Evolutionary conservation across 352 stramenopile genomes (phyloP), one percentile per base, ranked within the genome.

Genomic region (Phytopythium delawarense): DNA sequence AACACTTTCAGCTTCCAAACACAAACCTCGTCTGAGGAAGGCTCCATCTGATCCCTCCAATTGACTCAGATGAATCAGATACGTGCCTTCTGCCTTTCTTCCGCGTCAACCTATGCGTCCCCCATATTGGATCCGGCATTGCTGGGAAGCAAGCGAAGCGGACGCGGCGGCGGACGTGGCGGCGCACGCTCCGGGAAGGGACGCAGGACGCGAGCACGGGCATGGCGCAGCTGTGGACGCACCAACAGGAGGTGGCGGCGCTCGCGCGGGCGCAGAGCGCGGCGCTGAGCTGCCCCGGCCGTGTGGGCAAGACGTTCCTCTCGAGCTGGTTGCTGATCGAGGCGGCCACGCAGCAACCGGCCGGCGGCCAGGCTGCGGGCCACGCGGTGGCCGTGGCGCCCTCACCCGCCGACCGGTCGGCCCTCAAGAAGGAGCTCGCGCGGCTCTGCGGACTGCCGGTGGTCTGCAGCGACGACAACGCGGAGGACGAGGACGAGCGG

Each of bases 251-350:
- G 70, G 76, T 92, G 62, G 72, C 83, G 61, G 80, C 79, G 35
- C 70, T 96, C 23, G 87, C 81, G 51, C 70, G 65, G 16, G 66
- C 62, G 34, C 81, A 78, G 57, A 93, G 86, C 55, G 77, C 85
- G 48, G 57, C 92, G 25, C 48, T 96, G 11, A 88, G 78, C 63
- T 81, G 83, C 6, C 51, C 76, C 25, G 69, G 71, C 35, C 59
- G 71, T 15, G 63, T 93, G 7, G 87, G 87, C 49, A 94, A 94
- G 69, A 93, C 81, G 12, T 88, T 89, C 63, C 54, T 89, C 20
- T 72, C 76, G 46, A 76, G 72, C 18, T 67, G 79, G 44, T 62
- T 89, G 50, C 57, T 91, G 46, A 76, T 76, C 51, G 82, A 89
- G 46, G 57, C 65, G 1, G 54, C 68, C 8, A 60, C 62, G 35